Conservation (phyloP, 768 basidiomycete genomes). For the Rickenella mellea region DNA sequence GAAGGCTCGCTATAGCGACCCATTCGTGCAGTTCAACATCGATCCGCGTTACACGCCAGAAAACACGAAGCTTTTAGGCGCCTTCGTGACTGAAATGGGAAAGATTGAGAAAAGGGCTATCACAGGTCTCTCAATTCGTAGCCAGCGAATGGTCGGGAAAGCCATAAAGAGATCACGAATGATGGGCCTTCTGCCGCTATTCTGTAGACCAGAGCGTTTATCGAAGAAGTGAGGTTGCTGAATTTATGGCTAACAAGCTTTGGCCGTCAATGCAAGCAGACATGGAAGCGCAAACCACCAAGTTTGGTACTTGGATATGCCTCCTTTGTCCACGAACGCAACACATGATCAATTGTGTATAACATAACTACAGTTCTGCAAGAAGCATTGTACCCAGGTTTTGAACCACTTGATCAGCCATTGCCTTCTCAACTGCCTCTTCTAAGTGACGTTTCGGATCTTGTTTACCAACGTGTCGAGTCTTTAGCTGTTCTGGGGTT, state of each 20-base stretch:
- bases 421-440: conserved; percentile 95
- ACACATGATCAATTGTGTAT: background rate
- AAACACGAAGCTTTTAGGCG: conserved; percentile 48
- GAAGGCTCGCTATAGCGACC: conserved; percentile 48
- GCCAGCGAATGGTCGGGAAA: conserved; percentile 70
- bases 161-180: conserved; percentile 82
- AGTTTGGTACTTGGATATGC: background rate
- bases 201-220: too few relatives aligned
- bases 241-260: too few relatives aligned
- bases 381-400: conserved; percentile 91
- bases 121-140: conserved; percentile 69
- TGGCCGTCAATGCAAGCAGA: too few relatives aligned
- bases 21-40: conserved; percentile 61
- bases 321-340: background rate
- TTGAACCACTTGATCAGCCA: conserved; percentile 96
- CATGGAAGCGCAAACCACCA: too few relatives aligned
- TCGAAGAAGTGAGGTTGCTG: too few relatives aligned
- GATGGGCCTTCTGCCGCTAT: conserved; percentile 76
- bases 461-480: conserved; percentile 94
- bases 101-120: conserved; percentile 64
- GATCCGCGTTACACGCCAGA: conserved; percentile 64
- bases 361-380: conserved; percentile 62
- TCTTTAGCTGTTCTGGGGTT: conserved; percentile 88
- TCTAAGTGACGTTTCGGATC: conserved; percentile 98
- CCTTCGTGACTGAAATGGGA: conserved; percentile 65